Base-by-base conservation (phyloP, 1,284 basidiomycete genomes). In the Leccinum solheimii region DNA sequence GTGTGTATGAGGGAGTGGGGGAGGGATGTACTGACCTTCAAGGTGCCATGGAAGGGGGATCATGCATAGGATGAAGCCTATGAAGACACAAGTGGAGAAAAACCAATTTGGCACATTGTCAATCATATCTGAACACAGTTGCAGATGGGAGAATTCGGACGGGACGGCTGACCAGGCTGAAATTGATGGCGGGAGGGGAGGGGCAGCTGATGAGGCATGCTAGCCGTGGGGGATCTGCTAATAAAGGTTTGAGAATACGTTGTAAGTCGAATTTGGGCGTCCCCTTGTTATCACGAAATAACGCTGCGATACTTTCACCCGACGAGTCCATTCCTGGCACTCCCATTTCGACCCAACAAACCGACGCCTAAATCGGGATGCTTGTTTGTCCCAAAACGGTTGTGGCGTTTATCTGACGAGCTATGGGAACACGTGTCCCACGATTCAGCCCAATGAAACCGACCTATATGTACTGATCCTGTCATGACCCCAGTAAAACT, bases 21-120 rank as follows among this genome's bases (percentile, higher is more conserved):
- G n/a, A 45, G 1, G 34, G 52, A 55, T 45, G 23, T n/a, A 49
- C 3, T 43, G 49, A 75, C 72, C 72, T 68, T 82, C 77, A 69
- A 80, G 76, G 62, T 81, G 79, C 76, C 77, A 81, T 16, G 82
- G 79, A 14, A 82, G 68, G 13, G 80, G 79, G 19, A 81, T 66
- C 51, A 81, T 76, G 3, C 77, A 67, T 9, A 77, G 62, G 6
- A 74, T 3, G 30, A 78, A 75, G 38, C 72, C 67, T 26, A 80
- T 45, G 60, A 82, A 79, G 27, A 79, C 69, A 52, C 66, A 65
- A 5, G 70, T 43, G 16, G 77, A 75, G 57, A 79, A 74, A 6
- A 76, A 21, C 73, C 64, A 69, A 50, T 68, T 70, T 7, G 71
- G 67, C 52, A 67, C 61, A 58, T 66, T 60, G 54, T 63, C 11